Base-by-base conservation (phyloP, 1,139 yeast species). In the Kurtzmaniella quercitrusa region DNA sequence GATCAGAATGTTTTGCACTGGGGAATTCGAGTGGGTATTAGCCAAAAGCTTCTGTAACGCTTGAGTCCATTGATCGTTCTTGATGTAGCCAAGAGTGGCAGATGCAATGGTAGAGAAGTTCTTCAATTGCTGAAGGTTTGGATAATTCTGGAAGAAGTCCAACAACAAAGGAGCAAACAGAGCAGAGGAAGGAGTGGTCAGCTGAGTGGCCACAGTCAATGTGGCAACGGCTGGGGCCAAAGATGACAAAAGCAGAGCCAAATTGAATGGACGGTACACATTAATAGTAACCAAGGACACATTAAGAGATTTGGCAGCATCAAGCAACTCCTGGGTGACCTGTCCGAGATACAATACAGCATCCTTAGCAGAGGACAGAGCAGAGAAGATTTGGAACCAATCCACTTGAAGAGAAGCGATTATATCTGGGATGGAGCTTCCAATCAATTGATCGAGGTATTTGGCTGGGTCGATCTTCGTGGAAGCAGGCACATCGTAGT, bases 231-330 rank as follows among this genome's bases (percentile, higher is more conserved):
- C 60, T 1, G 73, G 51, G 24, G 95, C 93, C 34, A 88, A 58
- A 2, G 66, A 57, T 2, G 69, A 57, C 42, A 83, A 66, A 38
- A 89, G 68, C 16, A 67, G 62, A 12, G 65, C 62, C 43, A 83
- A 65, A 48, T 75, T 68, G 68, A 89, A 86, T 12, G 96, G 96
- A 55, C 85, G 75, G 66, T 84, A 85, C 24, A 79, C 75, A 37
- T 84, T 79, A 41, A 87, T 70, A 6, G 80, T 68, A 34, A 85
- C 65, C 37, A 86, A 57, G 24, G 83, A 78, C 12, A 74, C 69
- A 38, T 70, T 63, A 41, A 65, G 58, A 19, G 73, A 62, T 34
- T 69, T 59, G 33, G 77, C 73, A 11, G 75, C 68, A 4, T 67
- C 58, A 5, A 65, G 53, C 40, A 83, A 66, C 5, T 72, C 73